These are phyloP conservation scores for Aegilops speltoides DNA, from an alignment of 176 grass and related monocot genomes.

Conservation along the genomic window DNA sequence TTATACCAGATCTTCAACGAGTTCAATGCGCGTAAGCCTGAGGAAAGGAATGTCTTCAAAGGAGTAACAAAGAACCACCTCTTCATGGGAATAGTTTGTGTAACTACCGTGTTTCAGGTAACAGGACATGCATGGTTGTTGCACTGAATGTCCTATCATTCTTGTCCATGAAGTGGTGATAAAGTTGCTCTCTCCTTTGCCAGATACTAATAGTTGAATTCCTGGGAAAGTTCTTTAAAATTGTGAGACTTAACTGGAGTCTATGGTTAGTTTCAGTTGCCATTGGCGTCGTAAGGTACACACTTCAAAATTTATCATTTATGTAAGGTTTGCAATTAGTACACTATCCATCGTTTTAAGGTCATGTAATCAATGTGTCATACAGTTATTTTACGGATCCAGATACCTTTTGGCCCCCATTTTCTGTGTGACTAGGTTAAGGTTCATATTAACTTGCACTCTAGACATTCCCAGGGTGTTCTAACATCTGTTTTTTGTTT, in stretches of 20 bases:
- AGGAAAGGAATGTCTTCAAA: constrained; percentile 81
- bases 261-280: constrained; percentile 83
- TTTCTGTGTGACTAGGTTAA: background rate
- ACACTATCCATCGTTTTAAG: background rate
- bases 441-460: constrained; percentile 10
- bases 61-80: constrained; percentile 75
- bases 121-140: constrained; percentile 20
- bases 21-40: constrained; percentile 89
- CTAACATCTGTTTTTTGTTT: background rate
- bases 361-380: background rate
- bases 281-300: constrained; percentile 79
- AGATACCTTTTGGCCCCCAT: background rate
- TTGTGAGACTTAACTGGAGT: constrained; percentile 79
- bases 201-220: constrained; percentile 92
- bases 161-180: constrained; percentile 9
- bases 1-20: constrained; percentile 85
- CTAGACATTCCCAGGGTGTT: background rate
- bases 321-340: background rate
- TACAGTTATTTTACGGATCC: background rate
- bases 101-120: constrained; percentile 81
- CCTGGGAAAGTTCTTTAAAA: constrained; percentile 90
- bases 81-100: constrained; percentile 75
- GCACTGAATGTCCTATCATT: background rate
- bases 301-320: constrained; percentile 9
- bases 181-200: constrained; percentile 13